phyloP scores from a whole-genome alignment of 495 filamentous ascomycete species.

The Penicillium chermesinum region DNA sequence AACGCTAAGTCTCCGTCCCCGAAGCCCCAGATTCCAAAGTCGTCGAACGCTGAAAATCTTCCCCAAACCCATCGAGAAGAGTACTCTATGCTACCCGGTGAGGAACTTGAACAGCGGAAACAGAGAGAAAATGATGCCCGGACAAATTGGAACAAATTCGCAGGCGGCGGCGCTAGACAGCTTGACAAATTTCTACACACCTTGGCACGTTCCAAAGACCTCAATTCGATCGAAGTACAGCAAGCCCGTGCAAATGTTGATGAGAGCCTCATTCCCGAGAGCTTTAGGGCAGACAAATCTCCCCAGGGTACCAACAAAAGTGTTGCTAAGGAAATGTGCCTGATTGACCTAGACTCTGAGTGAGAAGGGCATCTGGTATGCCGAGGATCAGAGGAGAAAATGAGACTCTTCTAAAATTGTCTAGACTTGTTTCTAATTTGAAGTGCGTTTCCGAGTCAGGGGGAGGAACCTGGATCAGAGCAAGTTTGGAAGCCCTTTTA shows the following conservation, averaged over 20 bases:
- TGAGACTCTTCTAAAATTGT: too few species aligned
- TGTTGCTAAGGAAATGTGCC: not conserved
- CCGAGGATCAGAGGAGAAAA: too few species aligned
- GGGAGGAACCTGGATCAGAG: too few species aligned
- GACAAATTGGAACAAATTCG: constrained; percentile 6
- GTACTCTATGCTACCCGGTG: too few species aligned
- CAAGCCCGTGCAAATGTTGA: not conserved
- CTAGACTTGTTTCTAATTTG: too few species aligned
- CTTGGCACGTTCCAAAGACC: not conserved
- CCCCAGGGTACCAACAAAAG: not conserved
- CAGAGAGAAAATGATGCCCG: not conserved
- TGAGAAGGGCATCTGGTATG: too few species aligned
- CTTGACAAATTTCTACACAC: constrained; percentile 1
- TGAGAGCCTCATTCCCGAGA: not conserved
- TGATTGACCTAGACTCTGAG: not conserved
- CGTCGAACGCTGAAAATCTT: too few species aligned
- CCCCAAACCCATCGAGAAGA: too few species aligned
- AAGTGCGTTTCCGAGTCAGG: too few species aligned
- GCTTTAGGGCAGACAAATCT: not conserved
- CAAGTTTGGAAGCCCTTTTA: too few species aligned
- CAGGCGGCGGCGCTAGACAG: not conserved
- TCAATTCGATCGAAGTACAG: not conserved
- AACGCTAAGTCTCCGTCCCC: too few species aligned
- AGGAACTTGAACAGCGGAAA: not conserved
- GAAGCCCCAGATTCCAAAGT: too few species aligned